Evolutionary conservation across 805 yeast species (phyloP).

Genomic region (Brettanomyces anomalus): DNA sequence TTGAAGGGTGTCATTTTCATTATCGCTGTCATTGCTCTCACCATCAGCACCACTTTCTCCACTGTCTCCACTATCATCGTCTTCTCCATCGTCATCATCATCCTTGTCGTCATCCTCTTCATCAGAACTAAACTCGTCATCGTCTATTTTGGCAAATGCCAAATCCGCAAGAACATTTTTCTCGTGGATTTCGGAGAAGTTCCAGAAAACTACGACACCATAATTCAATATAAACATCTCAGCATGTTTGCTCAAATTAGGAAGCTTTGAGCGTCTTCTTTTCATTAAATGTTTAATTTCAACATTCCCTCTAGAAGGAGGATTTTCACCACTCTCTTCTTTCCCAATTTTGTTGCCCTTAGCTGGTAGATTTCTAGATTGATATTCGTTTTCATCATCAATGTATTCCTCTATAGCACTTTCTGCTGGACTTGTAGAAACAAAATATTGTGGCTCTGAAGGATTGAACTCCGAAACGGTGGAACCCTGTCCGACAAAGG

Average conservation of each 20-base stretch:
- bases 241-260: conserved; percentile 56
- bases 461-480: conserved; percentile 66
- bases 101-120: conserved; percentile 29
- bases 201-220: conserved; percentile 98
- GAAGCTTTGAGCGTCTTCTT: conserved; percentile 15
- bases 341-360: too few species aligned
- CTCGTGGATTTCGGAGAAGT: conserved; percentile 85
- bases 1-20: conserved; percentile 16
- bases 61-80: conserved; percentile 1
- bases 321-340: too few species aligned
- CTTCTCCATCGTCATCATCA: conserved; percentile 16
- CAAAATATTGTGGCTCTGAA: conserved; percentile 85
- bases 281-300: background rate
- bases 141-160: conserved; percentile 47
- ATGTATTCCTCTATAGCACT: conserved; percentile 16
- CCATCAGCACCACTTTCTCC: background rate
- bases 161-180: conserved; percentile 89
- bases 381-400: conserved; percentile 3
- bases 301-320: background rate
- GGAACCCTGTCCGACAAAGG: conserved; percentile 18
- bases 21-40: background rate
- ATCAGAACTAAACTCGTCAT: conserved; percentile 34
- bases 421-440: conserved; percentile 30
- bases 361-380: background rate
- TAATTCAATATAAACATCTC: conserved; percentile 85